Evolutionary conservation across 805 yeast genomes (phyloP), one percentile per base, ranked within the genome.

Genomic region (Jamesozyma spencerorum): DNA sequence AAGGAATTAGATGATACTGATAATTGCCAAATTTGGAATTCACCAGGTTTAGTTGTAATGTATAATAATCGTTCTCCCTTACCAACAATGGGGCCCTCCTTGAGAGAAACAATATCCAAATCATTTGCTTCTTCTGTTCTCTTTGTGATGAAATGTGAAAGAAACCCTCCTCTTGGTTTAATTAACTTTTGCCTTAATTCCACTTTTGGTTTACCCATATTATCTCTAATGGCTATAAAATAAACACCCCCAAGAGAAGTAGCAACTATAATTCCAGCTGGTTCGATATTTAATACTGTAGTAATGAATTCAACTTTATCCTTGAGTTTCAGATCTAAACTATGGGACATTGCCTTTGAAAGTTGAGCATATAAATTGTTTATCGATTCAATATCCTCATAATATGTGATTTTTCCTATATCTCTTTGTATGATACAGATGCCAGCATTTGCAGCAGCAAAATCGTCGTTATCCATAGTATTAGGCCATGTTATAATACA

Each of bases 161-260:
- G 49, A 57, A 63, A 56, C 44, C 75, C 51, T 39, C 56, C 44
- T 45, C 59, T 54, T 63, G 62, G 48, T 37, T 55, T 58, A 31
- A 56, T 45, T 27, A 58, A 38, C 39, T 55, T 57, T 32, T 57
- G 54, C 38, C 48, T 53, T 32, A 58, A 32, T 33, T 46, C 42
- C 7, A 58, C 40, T 5, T 54, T 53, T 1, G 84, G 77, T 50
- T 76, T 79, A 26, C 94, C 90, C 28, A 74, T 67, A 36, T 74
- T 67, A 57, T 86, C 92, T 45, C 81, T 72, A 26, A 87, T 63
- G 0, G 79, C 66, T 2, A 85, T 53, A 33, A 84, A 65, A 5
- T 80, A 57, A 33, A 81, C 74, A 44, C 88, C 68, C 18, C 85
- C 85, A 45, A 73, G 64, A 3, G 83, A 74, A 0, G 96, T 85